phyloP scores from a whole-genome alignment of 1,139 yeast species.

The Yamadazyma blattariae region DNA sequence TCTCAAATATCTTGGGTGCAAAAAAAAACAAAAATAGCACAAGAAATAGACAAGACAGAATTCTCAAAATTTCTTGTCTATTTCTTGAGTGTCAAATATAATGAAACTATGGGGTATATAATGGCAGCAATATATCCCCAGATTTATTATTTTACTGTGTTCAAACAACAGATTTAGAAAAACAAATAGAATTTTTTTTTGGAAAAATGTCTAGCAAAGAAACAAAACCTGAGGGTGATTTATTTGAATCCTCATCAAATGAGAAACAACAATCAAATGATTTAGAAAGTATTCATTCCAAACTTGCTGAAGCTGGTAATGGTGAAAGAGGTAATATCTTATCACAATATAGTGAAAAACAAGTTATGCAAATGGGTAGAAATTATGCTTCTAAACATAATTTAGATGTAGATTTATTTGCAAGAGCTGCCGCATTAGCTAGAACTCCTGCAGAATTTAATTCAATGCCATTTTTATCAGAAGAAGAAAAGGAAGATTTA shows the following conservation, averaged over 20 bases:
- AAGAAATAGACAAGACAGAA: too few species aligned
- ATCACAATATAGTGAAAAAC: conserved; percentile 59
- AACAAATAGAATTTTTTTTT: too few species aligned
- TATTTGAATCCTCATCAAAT: conserved; percentile 10
- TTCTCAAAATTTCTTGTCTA: too few species aligned
- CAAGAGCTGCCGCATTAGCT: conserved; percentile 75
- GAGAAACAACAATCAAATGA: conserved; percentile 18
- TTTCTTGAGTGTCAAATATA: too few species aligned
- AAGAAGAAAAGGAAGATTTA: conserved; percentile 58
- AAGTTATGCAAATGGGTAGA: conserved; percentile 70
- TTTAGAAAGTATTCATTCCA: conserved; percentile 21
- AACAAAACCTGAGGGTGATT: conserved; percentile 1
- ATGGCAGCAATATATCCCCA: too few species aligned
- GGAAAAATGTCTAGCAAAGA: conserved; percentile 1
- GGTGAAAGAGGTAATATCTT: conserved; percentile 52
- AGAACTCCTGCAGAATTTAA: conserved; percentile 60
- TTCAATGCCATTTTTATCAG: conserved; percentile 53
- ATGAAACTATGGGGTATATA: too few species aligned
- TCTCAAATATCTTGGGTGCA: too few species aligned
- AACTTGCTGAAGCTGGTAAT: conserved; percentile 18
- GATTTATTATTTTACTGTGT: too few species aligned
- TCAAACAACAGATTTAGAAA: too few species aligned
- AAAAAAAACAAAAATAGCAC: too few species aligned
- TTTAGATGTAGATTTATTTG: conserved; percentile 67
- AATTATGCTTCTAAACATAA: conserved; percentile 61